Base-by-base conservation (phyloP, 306 rosid genomes). In the Rubus idaeus region DNA sequence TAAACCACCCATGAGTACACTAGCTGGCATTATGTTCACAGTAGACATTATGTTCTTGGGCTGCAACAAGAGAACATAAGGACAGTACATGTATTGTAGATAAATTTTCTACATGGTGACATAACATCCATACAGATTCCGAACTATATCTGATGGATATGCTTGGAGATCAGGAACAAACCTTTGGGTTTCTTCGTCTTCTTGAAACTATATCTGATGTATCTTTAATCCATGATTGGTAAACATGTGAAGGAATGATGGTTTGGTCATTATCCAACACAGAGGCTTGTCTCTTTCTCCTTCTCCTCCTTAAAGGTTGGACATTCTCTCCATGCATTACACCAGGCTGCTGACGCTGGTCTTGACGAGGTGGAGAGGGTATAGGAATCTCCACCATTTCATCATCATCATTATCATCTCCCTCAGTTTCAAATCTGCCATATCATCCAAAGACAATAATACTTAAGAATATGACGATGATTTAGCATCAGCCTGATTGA, bases 161-260 rank as follows among this genome's bases (percentile, higher is more conserved):
- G 76, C 30, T 45, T 35, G 75, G 63, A 55, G 57, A 79, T 51
- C 20, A 60, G 71, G 35, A 76, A 56, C 42, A 82, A 78, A 95
- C 99, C 97, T 87, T 88, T 78, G 70, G 76, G 75, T 88, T 90
- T 72, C 92, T 91, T 84, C 88, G 85, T 51, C 88, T 83, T 84
- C 81, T 80, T 35, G 93, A 87, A 71, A 83, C 82, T 44, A 88
- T 79, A 81, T 91, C 92, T 42, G 93, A 87, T 61, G 88, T 30
- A 79, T 88, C 70, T 70, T 80, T 87, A 80, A 92, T 91, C 99
- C 99, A 95, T 30, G 87, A 85, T 80, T 92, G 97, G 80, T 88
- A 92, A 60, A 74, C 74, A 69, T 80, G 89, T 77, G 82, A 91
- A 75, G 94, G 96, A 79, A 92, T 82, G 42, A 88, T 84, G 74